Percentiles rank a stretch among this genome's conserved stretches.
Conservation (phyloP, 1,284 basidiomycete species). For the Bjerkandera adusta region DNA sequence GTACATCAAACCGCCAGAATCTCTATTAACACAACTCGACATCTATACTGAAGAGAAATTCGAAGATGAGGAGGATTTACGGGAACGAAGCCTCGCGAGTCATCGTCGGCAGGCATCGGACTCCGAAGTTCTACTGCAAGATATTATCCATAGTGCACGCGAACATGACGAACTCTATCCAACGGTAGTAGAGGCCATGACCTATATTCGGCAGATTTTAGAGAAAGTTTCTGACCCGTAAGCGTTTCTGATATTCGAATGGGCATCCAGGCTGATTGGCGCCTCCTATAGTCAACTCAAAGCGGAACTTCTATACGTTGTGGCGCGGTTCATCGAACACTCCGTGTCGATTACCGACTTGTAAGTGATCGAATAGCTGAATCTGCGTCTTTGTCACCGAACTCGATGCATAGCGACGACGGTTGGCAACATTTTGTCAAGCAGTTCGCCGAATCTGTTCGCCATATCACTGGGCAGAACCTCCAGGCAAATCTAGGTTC, state of each 20-base stretch:
- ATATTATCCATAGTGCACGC: constrained; percentile 54
- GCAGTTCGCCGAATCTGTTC: constrained; percentile 59
- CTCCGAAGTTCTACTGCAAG: constrained; percentile 49
- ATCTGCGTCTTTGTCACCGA: constrained; percentile 4
- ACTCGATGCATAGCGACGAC: constrained; percentile 60
- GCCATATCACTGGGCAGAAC: constrained; percentile 66
- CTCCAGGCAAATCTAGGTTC: constrained; percentile 49
- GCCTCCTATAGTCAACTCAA: constrained; percentile 54
- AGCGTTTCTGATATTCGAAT: constrained; percentile 27
- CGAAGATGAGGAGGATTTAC: constrained; percentile 84
- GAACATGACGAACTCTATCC: constrained; percentile 57
- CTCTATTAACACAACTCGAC: constrained; percentile 70
- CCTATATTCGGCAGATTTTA: constrained; percentile 53
- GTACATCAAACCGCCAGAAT: constrained; percentile 76
- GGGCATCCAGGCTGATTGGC: not conserved
- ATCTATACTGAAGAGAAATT: constrained; percentile 87
- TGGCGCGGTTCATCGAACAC: constrained; percentile 72
- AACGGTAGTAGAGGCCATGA: constrained; percentile 52
- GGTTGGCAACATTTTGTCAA: constrained; percentile 65
- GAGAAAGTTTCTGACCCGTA: constrained; percentile 62
- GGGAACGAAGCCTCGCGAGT: constrained; percentile 52
- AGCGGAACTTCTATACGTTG: constrained; percentile 54
- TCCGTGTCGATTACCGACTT: constrained; percentile 57
- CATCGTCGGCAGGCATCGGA: constrained; percentile 43
- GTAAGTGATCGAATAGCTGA: constrained; percentile 34